phyloP scores from a whole-genome alignment of 2,329 filamentous ascomycete genomes.

The Verticillium klebahnii region DNA sequence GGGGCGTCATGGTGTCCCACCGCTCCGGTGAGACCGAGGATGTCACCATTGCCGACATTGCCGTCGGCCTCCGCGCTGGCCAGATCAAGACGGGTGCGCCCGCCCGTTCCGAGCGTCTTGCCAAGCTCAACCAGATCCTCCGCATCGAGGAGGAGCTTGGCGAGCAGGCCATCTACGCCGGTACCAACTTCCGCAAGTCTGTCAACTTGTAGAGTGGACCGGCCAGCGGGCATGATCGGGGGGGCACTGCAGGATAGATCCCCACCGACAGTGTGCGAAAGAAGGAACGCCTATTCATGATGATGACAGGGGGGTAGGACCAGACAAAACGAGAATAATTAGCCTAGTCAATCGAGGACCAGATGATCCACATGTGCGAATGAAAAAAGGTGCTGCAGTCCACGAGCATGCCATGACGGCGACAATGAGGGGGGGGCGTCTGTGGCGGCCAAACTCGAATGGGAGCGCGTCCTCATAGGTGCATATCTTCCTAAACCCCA shows the following conservation, averaged over 20 bases:
- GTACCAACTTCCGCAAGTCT: slow-evolving; percentile 83
- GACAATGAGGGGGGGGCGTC: neutral
- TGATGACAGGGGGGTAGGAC: neutral
- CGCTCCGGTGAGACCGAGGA: slow-evolving; percentile 99
- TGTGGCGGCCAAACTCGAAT: neutral
- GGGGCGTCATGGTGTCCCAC: slow-evolving; percentile 99
- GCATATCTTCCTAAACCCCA: neutral
- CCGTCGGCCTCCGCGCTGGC: slow-evolving; percentile 90
- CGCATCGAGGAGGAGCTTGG: slow-evolving; percentile 99
- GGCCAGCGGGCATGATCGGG: neutral
- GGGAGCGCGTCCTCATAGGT: neutral
- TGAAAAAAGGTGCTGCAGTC: neutral
- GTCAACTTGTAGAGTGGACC: slow-evolving; percentile 68
- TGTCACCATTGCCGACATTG: slow-evolving; percentile 97
- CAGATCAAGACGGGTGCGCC: slow-evolving; percentile 99
- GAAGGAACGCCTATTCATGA: slow-evolving; percentile 1
- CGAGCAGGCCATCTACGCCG: slow-evolving; percentile 85
- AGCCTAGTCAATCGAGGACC: neutral
- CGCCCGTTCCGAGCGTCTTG: slow-evolving; percentile 92
- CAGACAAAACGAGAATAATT: neutral
- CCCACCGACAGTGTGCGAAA: neutral
- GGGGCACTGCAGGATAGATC: neutral
- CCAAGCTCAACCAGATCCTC: slow-evolving; percentile 99
- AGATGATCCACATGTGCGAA: neutral
- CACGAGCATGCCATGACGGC: neutral